Evolutionary conservation across 2,329 filamentous ascomycete species (phyloP).

Genomic region (Neonectria magnoliae): DNA sequence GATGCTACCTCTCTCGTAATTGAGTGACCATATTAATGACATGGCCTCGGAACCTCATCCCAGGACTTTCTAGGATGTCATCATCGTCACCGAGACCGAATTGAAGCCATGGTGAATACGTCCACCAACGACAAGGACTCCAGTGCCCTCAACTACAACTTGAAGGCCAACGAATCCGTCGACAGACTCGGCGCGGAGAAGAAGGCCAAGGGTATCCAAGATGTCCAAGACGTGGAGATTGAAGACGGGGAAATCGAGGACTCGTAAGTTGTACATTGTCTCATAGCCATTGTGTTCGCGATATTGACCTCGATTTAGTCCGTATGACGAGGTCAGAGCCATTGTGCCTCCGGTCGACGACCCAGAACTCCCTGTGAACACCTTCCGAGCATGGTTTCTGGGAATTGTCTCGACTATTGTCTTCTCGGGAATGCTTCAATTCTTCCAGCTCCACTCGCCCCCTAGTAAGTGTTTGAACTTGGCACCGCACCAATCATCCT

Average conservation of each 20-base stretch:
- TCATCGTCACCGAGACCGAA: not conserved
- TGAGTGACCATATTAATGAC: not conserved
- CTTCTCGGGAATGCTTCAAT: conserved; percentile 10
- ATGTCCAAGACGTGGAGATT: not conserved
- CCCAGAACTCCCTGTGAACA: conserved; percentile 5
- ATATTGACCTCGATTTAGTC: not conserved
- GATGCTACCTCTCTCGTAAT: not conserved
- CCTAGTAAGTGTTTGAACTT: not conserved
- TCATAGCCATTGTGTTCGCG: not conserved
- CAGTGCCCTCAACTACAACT: not conserved
- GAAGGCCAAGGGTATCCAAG: not conserved
- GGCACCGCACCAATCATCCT: no score
- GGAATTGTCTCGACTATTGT: conserved; percentile 12
- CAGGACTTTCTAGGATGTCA: not conserved
- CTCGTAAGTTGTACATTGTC: not conserved
- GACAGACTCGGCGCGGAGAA: not conserved
- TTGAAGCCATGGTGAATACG: not conserved
- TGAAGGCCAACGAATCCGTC: not conserved
- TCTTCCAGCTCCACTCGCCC: conserved; percentile 20
- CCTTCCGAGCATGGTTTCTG: conserved; percentile 14
- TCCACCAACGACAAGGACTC: not conserved
- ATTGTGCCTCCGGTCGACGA: conserved; percentile 16
- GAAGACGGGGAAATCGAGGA: conserved; percentile 9
- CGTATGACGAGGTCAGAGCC: conserved; percentile 6
- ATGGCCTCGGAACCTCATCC: not conserved